Evolutionary conservation across 306 rosid species (phyloP).

Genomic region (Gynostemma pentaphyllum): DNA sequence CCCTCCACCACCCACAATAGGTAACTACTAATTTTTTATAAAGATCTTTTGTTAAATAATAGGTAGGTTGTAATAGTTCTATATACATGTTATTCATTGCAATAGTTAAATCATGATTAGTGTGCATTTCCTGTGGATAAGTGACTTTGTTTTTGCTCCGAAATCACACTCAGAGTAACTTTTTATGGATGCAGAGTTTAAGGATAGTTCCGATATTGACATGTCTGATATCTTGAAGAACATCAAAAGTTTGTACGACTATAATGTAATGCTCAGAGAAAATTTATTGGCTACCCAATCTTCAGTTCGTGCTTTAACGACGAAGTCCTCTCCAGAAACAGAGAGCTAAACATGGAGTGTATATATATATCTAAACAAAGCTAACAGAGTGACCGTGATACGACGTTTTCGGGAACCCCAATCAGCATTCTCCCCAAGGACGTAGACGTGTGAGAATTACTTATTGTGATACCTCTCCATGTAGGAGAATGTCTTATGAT

Average conservation of each 20-base stretch:
- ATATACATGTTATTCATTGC: neutral
- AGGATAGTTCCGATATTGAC: constrained; percentile 47
- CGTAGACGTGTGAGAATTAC: neutral
- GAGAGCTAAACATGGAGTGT: constrained; percentile 12
- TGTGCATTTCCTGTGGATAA: neutral
- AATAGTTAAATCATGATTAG: neutral
- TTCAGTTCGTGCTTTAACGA: constrained; percentile 37
- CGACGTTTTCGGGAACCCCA: neutral
- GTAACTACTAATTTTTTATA: constrained; percentile 27
- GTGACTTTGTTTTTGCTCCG: neutral
- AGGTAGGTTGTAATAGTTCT: neutral
- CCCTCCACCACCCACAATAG: constrained; percentile 74
- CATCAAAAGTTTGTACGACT: constrained; percentile 56
- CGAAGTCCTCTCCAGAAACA: constrained; percentile 25
- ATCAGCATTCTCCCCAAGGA: neutral
- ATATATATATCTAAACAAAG: neutral
- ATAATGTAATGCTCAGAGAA: constrained; percentile 73
- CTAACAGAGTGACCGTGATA: neutral
- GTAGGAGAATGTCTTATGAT: neutral
- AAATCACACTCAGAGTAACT: neutral
- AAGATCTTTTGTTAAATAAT: neutral
- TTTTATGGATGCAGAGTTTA: constrained; percentile 40
- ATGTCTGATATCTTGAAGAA: constrained; percentile 61
- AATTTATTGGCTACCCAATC: constrained; percentile 49
- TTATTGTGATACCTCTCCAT: neutral